phyloP scores from a whole-genome alignment of 129 eudicot species.

The Chrysanthemum lavandulifolium region DNA sequence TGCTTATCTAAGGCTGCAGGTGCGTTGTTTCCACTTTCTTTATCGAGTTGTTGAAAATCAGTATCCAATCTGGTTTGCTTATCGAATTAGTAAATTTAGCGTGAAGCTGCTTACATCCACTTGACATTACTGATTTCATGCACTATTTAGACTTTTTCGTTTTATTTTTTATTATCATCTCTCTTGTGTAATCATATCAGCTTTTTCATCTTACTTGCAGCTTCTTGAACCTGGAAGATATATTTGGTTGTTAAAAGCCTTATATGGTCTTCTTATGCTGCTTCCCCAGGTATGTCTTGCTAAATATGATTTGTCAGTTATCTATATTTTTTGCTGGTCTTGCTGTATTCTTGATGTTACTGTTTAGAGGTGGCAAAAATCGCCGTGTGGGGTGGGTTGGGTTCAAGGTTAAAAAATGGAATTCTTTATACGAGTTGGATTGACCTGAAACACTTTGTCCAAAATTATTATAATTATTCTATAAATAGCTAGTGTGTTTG shows the following conservation, averaged over 20 bases:
- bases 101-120: neutral
- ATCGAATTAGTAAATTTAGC: slow-evolving; percentile 1
- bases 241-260: slow-evolving; percentile 78
- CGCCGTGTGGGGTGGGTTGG: too few relatives aligned
- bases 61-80: neutral
- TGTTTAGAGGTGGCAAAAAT: slow-evolving; percentile 3
- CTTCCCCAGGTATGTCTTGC: slow-evolving; percentile 79
- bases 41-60: neutral
- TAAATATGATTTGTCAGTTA: slow-evolving; percentile 9
- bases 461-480: too few relatives aligned
- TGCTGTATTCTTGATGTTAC: slow-evolving; percentile 7
- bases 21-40: slow-evolving; percentile 16
- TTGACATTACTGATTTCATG: neutral
- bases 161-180: neutral
- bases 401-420: too few relatives aligned
- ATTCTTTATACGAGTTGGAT: too few relatives aligned
- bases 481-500: too few relatives aligned
- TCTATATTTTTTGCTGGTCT: neutral
- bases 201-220: slow-evolving; percentile 46
- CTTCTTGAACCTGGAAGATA: slow-evolving; percentile 96
- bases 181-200: neutral
- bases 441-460: too few relatives aligned
- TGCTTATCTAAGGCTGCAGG: slow-evolving; percentile 96
- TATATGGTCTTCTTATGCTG: slow-evolving; percentile 89
- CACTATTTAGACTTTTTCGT: neutral